A percentile compares a stretch with the other conserved stretches of the same genome.
These are phyloP conservation scores for Elaeis guineensis DNA, from an alignment of 176 grass and related monocot genomes.

Conservation along the genomic window DNA sequence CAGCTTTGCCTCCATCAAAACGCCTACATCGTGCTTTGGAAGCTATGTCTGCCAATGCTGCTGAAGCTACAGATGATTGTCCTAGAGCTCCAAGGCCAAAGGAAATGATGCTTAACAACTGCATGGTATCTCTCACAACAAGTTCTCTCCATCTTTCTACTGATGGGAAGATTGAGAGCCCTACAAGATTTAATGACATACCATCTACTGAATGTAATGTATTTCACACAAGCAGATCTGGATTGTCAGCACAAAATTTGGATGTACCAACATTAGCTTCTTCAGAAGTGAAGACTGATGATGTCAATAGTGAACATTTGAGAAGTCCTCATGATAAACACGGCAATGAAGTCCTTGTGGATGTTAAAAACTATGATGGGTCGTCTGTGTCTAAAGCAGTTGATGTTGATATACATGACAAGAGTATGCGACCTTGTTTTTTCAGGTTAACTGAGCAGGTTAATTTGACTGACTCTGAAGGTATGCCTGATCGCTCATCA, in stretches of 20 bases:
- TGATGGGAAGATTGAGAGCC: constrained; percentile 23
- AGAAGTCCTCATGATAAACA: constrained; percentile 3
- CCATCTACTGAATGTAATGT: constrained; percentile 22
- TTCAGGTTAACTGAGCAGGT: constrained; percentile 23
- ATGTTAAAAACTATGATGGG: constrained; percentile 2
- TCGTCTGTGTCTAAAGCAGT: constrained; percentile 3
- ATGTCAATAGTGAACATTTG: constrained; percentile 5
- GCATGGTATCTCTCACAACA: constrained; percentile 11
- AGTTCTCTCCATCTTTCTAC: constrained; percentile 17
- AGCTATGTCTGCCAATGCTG: constrained; percentile 94
- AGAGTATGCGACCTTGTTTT: constrained; percentile 27
- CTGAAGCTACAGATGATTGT: constrained; percentile 37
- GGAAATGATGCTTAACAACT: constrained; percentile 22
- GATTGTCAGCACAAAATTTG: constrained; percentile 9
- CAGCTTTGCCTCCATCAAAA: constrained; percentile 98
- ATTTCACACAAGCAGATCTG: constrained; percentile 7
- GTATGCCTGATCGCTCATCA: constrained; percentile 27
- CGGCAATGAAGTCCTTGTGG: constrained; percentile 16
- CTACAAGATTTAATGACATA: constrained; percentile 21
- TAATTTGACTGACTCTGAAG: constrained; percentile 15
- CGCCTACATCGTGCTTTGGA: constrained; percentile 93
- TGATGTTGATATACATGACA: constrained; percentile 20
- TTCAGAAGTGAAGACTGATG: constrained; percentile 23
- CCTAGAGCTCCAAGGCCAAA: constrained; percentile 28
- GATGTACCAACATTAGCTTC: constrained; percentile 15